Percentiles rank a stretch among this genome's conserved stretches.
These are phyloP conservation scores for Pisolithus orientalis DNA, from an alignment of 768 basidiomycete genomes.

Conservation along the genomic window DNA sequence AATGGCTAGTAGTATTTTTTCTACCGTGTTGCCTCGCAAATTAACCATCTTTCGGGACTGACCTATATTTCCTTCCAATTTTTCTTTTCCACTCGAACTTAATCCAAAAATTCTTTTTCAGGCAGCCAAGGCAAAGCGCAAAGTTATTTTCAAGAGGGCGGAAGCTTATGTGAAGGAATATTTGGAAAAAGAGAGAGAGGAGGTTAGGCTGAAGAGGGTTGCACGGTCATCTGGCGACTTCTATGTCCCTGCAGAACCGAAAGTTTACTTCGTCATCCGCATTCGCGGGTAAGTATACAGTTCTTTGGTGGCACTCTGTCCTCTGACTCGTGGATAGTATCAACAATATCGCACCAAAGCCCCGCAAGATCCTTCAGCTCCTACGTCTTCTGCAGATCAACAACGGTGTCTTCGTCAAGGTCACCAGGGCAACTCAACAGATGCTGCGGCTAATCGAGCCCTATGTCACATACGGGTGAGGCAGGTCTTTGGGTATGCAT, in stretches of 20 bases:
- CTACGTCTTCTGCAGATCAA: slow-evolving; percentile 99
- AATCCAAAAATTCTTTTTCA: slow-evolving; percentile 28
- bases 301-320: slow-evolving; percentile 4
- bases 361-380: slow-evolving; percentile 97
- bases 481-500: slow-evolving; percentile 6
- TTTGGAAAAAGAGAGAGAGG: slow-evolving; percentile 86
- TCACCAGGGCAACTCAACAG: slow-evolving; percentile 91
- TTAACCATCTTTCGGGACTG: slow-evolving; percentile 85
- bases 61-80: slow-evolving; percentile 12
- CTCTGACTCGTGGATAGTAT: slow-evolving; percentile 53
- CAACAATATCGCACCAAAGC: slow-evolving; percentile 99
- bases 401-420: slow-evolving; percentile 98
- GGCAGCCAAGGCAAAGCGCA: slow-evolving; percentile 88
- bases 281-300: slow-evolving; percentile 77
- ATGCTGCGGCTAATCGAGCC: slow-evolving; percentile 98
- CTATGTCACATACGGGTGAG: slow-evolving; percentile 93
- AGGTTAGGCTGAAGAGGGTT: slow-evolving; percentile 89
- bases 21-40: slow-evolving; percentile 69
- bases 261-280: slow-evolving; percentile 96
- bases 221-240: slow-evolving; percentile 91
- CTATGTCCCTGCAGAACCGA: slow-evolving; percentile 95
- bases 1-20: slow-evolving; percentile 64
- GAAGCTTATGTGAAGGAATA: slow-evolving; percentile 99
- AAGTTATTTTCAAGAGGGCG: slow-evolving; percentile 98
- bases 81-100: slow-evolving; percentile 3